Evolutionary conservation across 2,329 filamentous ascomycete genomes (phyloP).

Genomic region (Bisporella sp.): DNA sequence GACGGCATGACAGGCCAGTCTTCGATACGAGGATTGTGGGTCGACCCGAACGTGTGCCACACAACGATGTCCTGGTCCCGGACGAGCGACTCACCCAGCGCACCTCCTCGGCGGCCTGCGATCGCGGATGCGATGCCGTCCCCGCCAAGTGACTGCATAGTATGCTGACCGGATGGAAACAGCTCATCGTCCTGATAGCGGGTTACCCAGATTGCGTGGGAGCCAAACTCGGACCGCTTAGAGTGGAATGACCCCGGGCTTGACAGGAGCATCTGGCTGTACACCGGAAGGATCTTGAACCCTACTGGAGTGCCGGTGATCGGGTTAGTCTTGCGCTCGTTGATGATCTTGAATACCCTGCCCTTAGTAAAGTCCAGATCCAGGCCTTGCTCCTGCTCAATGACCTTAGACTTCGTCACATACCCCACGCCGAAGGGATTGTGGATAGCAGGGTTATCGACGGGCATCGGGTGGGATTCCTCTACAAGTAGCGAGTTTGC

Average conservation of each 20-base stretch:
- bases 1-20: slow-evolving; percentile 87
- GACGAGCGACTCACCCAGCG: slow-evolving; percentile 71
- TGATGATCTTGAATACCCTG: slow-evolving; percentile 81
- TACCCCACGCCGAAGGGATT: slow-evolving; percentile 50
- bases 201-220: slow-evolving; percentile 71
- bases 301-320: slow-evolving; percentile 74
- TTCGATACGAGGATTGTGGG: slow-evolving; percentile 79
- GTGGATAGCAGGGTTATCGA: slow-evolving; percentile 25
- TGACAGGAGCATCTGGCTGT: slow-evolving; percentile 68
- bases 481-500: slow-evolving; percentile 47
- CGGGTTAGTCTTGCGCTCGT: slow-evolving; percentile 70
- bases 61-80: slow-evolving; percentile 82
- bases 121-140: background rate
- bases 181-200: slow-evolving; percentile 55
- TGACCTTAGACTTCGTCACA: slow-evolving; percentile 22
- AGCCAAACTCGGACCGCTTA: slow-evolving; percentile 75
- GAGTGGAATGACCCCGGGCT: slow-evolving; percentile 74
- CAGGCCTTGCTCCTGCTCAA: background rate
- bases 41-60: slow-evolving; percentile 87
- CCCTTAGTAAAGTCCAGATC: slow-evolving; percentile 28
- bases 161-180: slow-evolving; percentile 22
- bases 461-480: slow-evolving; percentile 41
- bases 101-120: slow-evolving; percentile 43
- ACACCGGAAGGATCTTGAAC: slow-evolving; percentile 81
- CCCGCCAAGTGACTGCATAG: slow-evolving; percentile 19